phyloP scores from a whole-genome alignment of 1,284 basidiomycete genomes.

The Sanghuangporus sanghuang region DNA sequence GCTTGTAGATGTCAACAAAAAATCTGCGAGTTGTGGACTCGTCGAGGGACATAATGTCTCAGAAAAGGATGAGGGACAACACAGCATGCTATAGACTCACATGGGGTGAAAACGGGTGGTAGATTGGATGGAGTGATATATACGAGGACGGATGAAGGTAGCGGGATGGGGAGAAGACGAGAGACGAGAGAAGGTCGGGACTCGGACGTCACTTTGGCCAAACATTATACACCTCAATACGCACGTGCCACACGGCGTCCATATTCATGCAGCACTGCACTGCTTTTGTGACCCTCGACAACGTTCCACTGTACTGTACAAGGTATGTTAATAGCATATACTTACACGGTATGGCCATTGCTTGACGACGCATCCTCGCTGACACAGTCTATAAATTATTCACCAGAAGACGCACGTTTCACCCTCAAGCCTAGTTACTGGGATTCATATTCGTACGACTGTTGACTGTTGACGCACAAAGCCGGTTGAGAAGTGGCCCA shows the following conservation, averaged over 20 bases:
- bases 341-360: background rate
- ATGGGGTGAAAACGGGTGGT: background rate
- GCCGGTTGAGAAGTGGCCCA: background rate
- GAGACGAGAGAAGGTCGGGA: background rate
- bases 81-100: background rate
- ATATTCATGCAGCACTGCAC: background rate
- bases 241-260: background rate
- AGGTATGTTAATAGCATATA: background rate
- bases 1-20: background rate
- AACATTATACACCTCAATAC: background rate
- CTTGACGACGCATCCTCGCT: background rate
- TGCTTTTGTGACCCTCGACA: too few relatives aligned
- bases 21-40: background rate
- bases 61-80: background rate
- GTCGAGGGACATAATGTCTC: background rate
- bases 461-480: too few relatives aligned
- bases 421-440: background rate
- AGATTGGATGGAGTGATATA: background rate
- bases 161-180: background rate
- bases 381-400: background rate
- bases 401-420: background rate
- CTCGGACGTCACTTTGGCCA: background rate
- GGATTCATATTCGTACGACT: too few relatives aligned
- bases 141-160: background rate
- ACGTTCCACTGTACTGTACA: background rate